Conservation (phyloP, 2,329 filamentous ascomycete species). For the Diaporthe caulivora region DNA sequence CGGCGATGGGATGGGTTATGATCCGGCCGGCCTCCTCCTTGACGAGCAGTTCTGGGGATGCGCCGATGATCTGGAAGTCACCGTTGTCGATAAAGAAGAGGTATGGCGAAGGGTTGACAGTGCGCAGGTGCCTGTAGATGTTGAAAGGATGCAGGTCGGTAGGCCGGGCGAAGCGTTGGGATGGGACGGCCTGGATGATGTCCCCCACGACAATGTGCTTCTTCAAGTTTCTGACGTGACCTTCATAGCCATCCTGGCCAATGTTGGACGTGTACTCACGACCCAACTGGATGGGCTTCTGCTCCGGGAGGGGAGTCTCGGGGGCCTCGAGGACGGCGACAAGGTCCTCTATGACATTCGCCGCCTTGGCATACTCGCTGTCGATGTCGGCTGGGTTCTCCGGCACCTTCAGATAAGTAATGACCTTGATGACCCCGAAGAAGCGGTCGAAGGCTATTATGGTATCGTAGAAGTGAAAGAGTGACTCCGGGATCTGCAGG, state of each 20-base stretch:
- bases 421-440: constrained; percentile 91
- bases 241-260: constrained; percentile 87
- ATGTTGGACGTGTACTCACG: constrained; percentile 93
- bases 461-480: constrained; percentile 98
- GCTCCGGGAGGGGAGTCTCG: constrained; percentile 81
- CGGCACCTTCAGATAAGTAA: constrained; percentile 84
- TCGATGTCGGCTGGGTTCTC: constrained; percentile 67
- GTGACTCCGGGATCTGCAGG: constrained; percentile 87
- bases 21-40: constrained; percentile 89
- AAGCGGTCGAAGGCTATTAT: constrained; percentile 96
- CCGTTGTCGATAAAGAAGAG: constrained; percentile 95
- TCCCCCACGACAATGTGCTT: constrained; percentile 91
- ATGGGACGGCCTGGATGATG: constrained; percentile 98
- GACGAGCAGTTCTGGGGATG: constrained; percentile 93
- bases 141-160: constrained; percentile 97
- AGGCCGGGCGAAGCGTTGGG: constrained; percentile 89
- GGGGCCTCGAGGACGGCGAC: constrained; percentile 79
- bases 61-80: constrained; percentile 94
- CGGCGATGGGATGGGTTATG: constrained; percentile 96
- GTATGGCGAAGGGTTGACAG: constrained; percentile 98
- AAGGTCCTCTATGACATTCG: constrained; percentile 72
- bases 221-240: constrained; percentile 88
- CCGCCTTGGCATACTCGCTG: constrained; percentile 77
- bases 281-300: constrained; percentile 78
- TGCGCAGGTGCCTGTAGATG: constrained; percentile 94